Evolutionary conservation across 2,329 filamentous ascomycete species (phyloP), one percentile per base, ranked within the genome.

Genomic region (Colletotrichum chrysophilum): DNA sequence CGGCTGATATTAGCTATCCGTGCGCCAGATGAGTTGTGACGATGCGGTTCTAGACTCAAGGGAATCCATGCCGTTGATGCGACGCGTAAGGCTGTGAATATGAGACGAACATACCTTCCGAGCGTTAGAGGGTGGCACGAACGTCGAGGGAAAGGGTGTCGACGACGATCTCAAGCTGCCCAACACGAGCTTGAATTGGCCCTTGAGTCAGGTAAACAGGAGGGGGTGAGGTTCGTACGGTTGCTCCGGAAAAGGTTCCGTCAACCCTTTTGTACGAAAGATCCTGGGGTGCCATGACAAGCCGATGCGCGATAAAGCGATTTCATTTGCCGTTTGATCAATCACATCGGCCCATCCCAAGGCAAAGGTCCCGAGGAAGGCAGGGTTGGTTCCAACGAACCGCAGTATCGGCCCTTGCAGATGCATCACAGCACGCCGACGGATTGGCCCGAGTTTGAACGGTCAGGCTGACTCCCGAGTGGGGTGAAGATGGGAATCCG

Each of bases 241-340:
- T 64, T 56, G 71, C 10, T 69, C 43, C 56, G 56, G 65, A 70
- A 69, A 58, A 69, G 66, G 30, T 69, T 74, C 43, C 58, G 66
- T 64, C 24, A 36, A 52, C n/a, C 30, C 71, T 60, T 74, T 74
- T 70, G 32, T 70, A 74, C 43, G 18, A 69, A 26, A 43, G 34
- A 36, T 12, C 21, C 18, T 24, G n/a, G 71, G 66, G 65, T 71
- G 71, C 66, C 38, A 36, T 36, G 64, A 43, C 55, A 18, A 38
- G 24, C 58, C 21, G 18, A 26, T 48, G 52, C 34, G 36, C 34
- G 34, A 52, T 60, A 66, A 21, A 73, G 21, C 14, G 38, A 69
- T 69, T 8, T 12, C 18, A 69, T 64, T 55, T 64, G 58, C 38
- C 56, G 16, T 36, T 30, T 18, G n/a, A 36, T 52, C 55, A 48